phyloP scores from a whole-genome alignment of 495 filamentous ascomycete species.

The Penicillium tannophilum region DNA sequence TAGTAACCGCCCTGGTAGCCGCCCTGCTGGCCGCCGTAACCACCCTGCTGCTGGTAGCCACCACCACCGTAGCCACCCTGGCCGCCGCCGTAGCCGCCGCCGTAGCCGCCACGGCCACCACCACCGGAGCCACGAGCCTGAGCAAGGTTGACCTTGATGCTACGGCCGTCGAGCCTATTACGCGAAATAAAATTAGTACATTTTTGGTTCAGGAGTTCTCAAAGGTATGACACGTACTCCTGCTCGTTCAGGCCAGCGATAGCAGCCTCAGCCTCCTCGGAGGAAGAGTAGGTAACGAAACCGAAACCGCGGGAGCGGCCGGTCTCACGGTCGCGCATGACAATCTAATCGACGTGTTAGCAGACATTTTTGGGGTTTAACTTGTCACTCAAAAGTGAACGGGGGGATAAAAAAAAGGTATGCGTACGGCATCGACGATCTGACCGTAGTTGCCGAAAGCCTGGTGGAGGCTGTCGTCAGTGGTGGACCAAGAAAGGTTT shows the following conservation, averaged over 20 bases:
- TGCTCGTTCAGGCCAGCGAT: slow-evolving; percentile 16
- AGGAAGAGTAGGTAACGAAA: slow-evolving; percentile 19
- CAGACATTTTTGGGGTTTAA: background rate
- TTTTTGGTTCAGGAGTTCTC: background rate
- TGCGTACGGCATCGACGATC: slow-evolving; percentile 16
- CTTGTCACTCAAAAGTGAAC: background rate
- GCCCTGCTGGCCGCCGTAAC: slow-evolving; percentile 1
- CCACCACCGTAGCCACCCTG: slow-evolving; percentile 1
- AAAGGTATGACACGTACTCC: slow-evolving; percentile 15
- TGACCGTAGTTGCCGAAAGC: slow-evolving; percentile 17
- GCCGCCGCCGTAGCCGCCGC: slow-evolving; percentile 3
- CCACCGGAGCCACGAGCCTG: slow-evolving; percentile 13
- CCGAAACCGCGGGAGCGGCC: slow-evolving; percentile 24
- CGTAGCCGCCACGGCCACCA: slow-evolving; percentile 3
- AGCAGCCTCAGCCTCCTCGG: slow-evolving; percentile 15
- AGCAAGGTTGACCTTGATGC: slow-evolving; percentile 18
- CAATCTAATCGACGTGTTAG: slow-evolving; percentile 13
- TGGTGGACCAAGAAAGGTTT: slow-evolving; percentile 21
- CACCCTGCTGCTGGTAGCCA: background rate
- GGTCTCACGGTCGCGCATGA: slow-evolving; percentile 25
- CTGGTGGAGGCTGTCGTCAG: slow-evolving; percentile 9
- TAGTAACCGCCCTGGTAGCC: background rate
- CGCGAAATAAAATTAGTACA: background rate
- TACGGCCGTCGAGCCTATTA: slow-evolving; percentile 20
- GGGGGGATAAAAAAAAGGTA: background rate